Conservation (phyloP, 257 asterid genomes). For the Solanum sejunctum region DNA sequence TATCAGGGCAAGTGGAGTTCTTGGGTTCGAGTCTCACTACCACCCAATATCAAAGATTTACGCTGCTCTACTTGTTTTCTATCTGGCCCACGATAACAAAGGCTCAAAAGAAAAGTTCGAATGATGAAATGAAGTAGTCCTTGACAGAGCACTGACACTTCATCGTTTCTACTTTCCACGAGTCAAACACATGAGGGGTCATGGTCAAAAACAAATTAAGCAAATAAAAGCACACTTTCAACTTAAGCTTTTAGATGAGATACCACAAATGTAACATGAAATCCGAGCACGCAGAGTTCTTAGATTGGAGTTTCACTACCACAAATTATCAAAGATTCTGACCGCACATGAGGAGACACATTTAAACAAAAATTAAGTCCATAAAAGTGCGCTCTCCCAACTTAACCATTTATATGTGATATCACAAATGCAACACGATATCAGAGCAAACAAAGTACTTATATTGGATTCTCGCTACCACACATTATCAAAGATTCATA, state of each 20-base stretch:
- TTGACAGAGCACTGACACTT: fast-evolving
- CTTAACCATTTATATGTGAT: too few relatives aligned
- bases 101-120: neutral
- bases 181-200: neutral
- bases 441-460: too few relatives aligned
- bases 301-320: neutral
- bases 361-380: neutral
- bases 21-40: neutral
- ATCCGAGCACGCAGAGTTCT: neutral
- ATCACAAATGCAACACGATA: too few relatives aligned
- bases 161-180: neutral
- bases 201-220: neutral
- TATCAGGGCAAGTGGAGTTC: neutral
- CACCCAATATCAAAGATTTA: neutral
- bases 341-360: neutral
- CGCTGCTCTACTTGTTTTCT: neutral
- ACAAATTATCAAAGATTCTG: neutral
- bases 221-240: neutral
- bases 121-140: neutral
- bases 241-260: neutral
- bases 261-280: neutral
- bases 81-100: neutral
- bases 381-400: neutral
- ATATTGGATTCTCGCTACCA: neutral
- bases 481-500: neutral